Evolutionary conservation across 1,284 basidiomycete species (phyloP), one percentile per base, ranked within the genome.

Genomic region (Ceratobasidium sp.): DNA sequence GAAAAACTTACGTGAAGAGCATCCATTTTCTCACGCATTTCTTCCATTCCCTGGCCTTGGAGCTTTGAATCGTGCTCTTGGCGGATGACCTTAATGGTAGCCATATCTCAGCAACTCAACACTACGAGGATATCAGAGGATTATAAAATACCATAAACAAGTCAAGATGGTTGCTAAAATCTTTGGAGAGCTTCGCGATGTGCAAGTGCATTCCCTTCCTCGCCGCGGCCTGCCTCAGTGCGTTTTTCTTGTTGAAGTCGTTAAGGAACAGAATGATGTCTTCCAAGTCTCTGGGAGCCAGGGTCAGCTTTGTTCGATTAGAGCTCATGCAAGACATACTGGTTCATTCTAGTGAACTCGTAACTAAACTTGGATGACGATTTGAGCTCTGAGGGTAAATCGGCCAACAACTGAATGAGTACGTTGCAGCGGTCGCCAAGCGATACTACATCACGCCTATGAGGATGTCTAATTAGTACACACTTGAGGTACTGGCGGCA

Each of bases 1-100:
- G 60, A 58, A 40, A 49, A 18, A 56, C 40, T 44, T 60, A 71
- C 69, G 33, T 71, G 33, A 53, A 71, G 51, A 18, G 53, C 51
- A 0, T 71, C 55, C 5, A 71, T 6, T 44, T 71, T 40, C 39
- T n/a, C 42, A 9, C 42, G 53, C 6, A 71, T 40, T n/a, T 42
- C 53, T 4, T 23, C 61, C 44, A 66, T 20, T 6, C 66, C 23
- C 26, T 64, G 18, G 15, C 44, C 33, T 39, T 42, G 49, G 33
- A 53, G n/a, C 26, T 46, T 55, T 15, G 26, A 33, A 40, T 51
- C 28, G 26, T 55, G 18, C 18, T 49, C 39, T 40, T 70, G 68
- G 18, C 49, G n/a, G 51, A 46, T 60, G 18, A 39, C 55, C 55
- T 58, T 26, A 12, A 23, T 23, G 39, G 42, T 20, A 26, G 40